Evolutionary conservation across 257 asterid genomes (phyloP).

Genomic region (Solanum gracilifrons): DNA sequence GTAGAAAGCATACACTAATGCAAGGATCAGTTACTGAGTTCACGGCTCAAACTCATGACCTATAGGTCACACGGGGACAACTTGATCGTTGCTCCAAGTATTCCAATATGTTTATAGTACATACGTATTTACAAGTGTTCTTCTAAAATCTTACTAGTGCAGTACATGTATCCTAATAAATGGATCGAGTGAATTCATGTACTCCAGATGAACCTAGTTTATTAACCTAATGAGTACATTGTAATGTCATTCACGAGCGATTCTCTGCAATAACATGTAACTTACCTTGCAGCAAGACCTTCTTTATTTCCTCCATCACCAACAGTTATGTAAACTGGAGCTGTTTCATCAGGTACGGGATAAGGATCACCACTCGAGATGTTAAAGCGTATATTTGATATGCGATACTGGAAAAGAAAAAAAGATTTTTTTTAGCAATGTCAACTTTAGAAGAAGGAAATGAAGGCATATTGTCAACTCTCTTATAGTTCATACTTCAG

Average conservation of each 20-base stretch:
- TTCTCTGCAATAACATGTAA: neutral
- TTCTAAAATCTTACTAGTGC: neutral
- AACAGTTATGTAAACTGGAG: slow-evolving; percentile 87
- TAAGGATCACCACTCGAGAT: slow-evolving; percentile 41
- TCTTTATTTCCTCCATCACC: slow-evolving; percentile 99
- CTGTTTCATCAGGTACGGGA: slow-evolving; percentile 68
- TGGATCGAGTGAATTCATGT: neutral
- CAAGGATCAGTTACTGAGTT: neutral
- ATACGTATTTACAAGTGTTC: neutral
- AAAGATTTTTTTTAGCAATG: neutral
- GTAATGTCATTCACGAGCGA: neutral
- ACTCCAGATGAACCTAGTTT: neutral
- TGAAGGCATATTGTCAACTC: neutral
- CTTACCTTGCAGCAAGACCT: slow-evolving; percentile 78
- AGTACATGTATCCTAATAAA: neutral
- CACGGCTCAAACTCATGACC: neutral
- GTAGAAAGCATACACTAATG: neutral
- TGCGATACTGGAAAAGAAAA: slow-evolving; percentile 56
- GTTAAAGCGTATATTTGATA: slow-evolving; percentile 54
- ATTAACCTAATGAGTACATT: neutral
- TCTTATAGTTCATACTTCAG: neutral
- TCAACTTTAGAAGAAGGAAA: neutral
- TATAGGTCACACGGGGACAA: neutral
- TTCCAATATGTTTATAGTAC: neutral
- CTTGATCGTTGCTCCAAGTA: neutral